Evolutionary conservation across 1,139 yeast species (phyloP).

Genomic region (Arxiozyma telluris): DNA sequence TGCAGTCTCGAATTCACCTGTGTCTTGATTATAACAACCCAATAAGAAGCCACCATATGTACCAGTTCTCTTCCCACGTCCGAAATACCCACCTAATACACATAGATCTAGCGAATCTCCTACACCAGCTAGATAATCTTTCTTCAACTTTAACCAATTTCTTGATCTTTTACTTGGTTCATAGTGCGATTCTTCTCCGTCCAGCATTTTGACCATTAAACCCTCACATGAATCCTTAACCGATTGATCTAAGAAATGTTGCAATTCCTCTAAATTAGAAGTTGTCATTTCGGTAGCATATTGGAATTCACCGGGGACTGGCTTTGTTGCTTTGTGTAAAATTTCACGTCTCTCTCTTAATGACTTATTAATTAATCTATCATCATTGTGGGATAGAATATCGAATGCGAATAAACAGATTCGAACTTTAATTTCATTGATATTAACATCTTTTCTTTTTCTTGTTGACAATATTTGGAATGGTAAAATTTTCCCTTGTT

Average conservation of each 20-base stretch:
- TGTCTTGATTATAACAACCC: constrained; percentile 81
- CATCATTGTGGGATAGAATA: constrained; percentile 61
- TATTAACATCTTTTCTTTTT: constrained; percentile 85
- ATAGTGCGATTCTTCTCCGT: constrained; percentile 72
- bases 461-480: constrained; percentile 89
- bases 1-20: constrained; percentile 88
- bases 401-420: constrained; percentile 93
- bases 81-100: constrained; percentile 89
- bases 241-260: constrained; percentile 78
- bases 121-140: constrained; percentile 86
- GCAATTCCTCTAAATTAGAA: constrained; percentile 68
- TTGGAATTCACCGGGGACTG: constrained; percentile 68
- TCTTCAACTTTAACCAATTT: constrained; percentile 91
- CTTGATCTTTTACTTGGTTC: constrained; percentile 93
- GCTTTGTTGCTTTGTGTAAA: constrained; percentile 47
- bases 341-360: constrained; percentile 60
- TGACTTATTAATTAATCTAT: constrained; percentile 58
- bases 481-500: constrained; percentile 67
- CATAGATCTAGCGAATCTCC: constrained; percentile 94
- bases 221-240: constrained; percentile 93
- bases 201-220: constrained; percentile 83
- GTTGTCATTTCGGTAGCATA: constrained; percentile 74
- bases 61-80: constrained; percentile 92
- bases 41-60: constrained; percentile 88
- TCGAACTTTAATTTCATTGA: constrained; percentile 77